Evolutionary conservation across 371 early-diverging fungal species (phyloP), one percentile per base, ranked within the genome.

Genomic region (Syncephalastrum racemosum): DNA sequence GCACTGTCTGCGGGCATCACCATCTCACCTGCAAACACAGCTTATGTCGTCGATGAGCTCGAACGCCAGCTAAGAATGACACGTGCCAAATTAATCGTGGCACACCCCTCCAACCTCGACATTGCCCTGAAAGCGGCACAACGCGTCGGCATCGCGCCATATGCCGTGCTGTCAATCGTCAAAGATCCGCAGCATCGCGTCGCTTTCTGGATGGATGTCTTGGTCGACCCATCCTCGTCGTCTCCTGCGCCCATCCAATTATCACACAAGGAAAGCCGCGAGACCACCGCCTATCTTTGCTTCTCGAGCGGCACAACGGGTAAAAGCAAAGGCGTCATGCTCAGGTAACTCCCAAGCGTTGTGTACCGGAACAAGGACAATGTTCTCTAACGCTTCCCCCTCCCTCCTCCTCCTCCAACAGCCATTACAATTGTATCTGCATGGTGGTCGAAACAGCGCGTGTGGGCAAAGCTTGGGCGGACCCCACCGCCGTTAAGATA

Each of bases 41-140:
- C 72, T 15, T 89, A 90, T 69, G 87, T 80, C 1, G 71, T 73
- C 8, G 76, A 77, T 40, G 92, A 91, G 63, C 67, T 90, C n/a
- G 79, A 82, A 3, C 73, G 75, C 62, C 89, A 89, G 63, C 66
- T 91, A 63, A 54, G 67, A 10, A 87, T 90, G 59, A 74, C 86
- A 15, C 70, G 73, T 4, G 85, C 87, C 13, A 68, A 68, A 10
- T 61, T 73, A 51, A 61, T 87, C 10, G 63, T 87, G 39, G 62
- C 69, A 3, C 63, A 66, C 50, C 73, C 71, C 0, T 61, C 62
- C 22, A 47, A 66, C 23, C 52, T 87, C 14, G 46, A 71, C 0
- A 64, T 47, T 10, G 83, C 82, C 8, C 45, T 68, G 14, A 68
- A 67, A 31, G 83, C 79, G 15, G 83, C 83, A 12, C 48, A 67